Conservation (phyloP, 495 filamentous ascomycete species). For the Parathielavia hyrcaniae region DNA sequence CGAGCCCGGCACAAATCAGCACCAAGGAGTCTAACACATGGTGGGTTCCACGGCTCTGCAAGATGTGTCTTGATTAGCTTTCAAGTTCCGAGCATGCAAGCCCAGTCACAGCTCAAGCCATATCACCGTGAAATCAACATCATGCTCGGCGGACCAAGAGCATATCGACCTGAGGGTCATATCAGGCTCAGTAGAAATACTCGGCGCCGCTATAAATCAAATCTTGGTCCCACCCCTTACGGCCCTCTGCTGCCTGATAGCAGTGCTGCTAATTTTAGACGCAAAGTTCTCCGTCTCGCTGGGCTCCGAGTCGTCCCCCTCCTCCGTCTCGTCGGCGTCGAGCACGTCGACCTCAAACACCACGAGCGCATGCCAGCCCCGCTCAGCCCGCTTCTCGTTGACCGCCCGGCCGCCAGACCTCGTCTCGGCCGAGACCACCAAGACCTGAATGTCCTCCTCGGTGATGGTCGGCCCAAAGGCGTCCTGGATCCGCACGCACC, state of each 20-base stretch:
- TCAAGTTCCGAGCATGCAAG: too few species aligned
- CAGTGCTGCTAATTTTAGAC: conserved; percentile 85
- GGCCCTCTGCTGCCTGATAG: conserved; percentile 46
- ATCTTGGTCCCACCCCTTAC: conserved; percentile 15
- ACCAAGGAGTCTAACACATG: too few species aligned
- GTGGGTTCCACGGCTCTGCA: too few species aligned
- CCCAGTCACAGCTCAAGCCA: too few species aligned
- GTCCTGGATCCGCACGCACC: conserved; percentile 79
- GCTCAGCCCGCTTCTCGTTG: conserved; percentile 69
- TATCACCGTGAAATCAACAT: too few species aligned
- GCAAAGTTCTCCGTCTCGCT: conserved; percentile 55
- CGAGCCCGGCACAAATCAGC: too few species aligned
- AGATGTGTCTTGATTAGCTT: too few species aligned
- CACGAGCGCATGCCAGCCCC: conserved; percentile 68
- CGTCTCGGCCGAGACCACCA: conserved; percentile 89
- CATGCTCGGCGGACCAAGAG: too few species aligned
- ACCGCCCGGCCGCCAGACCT: conserved; percentile 74
- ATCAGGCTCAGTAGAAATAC: too few species aligned
- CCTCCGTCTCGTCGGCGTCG: conserved; percentile 54
- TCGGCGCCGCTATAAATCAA: conserved; percentile 5
- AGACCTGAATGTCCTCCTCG: conserved; percentile 65
- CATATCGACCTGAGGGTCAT: too few species aligned
- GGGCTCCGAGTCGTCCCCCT: conserved; percentile 35
- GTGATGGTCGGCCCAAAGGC: conserved; percentile 89
- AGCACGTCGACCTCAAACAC: conserved; percentile 92